A percentile compares a stretch with the other conserved stretches of the same genome.
Evolutionary conservation across 139 green algal genomes (phyloP).

Genomic region (Pseudopediastrum boryanum): DNA sequence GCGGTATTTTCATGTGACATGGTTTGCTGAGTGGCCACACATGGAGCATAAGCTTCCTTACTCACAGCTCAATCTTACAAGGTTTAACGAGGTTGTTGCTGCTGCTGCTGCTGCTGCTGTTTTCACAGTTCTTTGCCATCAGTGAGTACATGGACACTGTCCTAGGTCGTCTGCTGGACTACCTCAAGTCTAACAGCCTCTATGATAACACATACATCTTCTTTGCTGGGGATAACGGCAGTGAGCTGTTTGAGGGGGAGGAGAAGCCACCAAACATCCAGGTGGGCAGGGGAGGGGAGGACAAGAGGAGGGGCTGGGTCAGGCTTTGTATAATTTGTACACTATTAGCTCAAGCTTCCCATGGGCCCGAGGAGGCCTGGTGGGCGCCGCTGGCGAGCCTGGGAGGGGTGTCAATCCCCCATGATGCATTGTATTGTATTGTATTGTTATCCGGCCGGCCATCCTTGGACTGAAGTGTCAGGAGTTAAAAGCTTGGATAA

Average conservation of each 20-base stretch:
- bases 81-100: too few species aligned
- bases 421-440: background rate
- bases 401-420: background rate
- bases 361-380: background rate
- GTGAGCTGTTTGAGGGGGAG: slow-evolving; percentile 29
- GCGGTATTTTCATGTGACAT: too few species aligned
- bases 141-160: slow-evolving; percentile 38
- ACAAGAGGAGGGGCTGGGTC: background rate
- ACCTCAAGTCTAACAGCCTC: slow-evolving; percentile 1
- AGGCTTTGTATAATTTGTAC: background rate
- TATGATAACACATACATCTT: slow-evolving; percentile 34
- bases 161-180: slow-evolving; percentile 33
- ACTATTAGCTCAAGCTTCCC: background rate
- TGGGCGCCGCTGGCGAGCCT: background rate
- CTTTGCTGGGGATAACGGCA: slow-evolving; percentile 33
- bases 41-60: too few species aligned
- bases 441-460: background rate
- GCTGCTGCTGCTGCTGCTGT: background rate
- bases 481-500: too few species aligned
- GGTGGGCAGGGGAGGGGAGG: background rate
- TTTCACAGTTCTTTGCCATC: slow-evolving; percentile 23
- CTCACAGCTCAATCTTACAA: too few species aligned
- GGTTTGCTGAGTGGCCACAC: too few species aligned
- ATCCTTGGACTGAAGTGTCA: too few species aligned
- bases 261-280: background rate